These are phyloP conservation scores for Cyclocybe cylindracea DNA, from an alignment of 768 basidiomycete genomes.

Conservation along the genomic window DNA sequence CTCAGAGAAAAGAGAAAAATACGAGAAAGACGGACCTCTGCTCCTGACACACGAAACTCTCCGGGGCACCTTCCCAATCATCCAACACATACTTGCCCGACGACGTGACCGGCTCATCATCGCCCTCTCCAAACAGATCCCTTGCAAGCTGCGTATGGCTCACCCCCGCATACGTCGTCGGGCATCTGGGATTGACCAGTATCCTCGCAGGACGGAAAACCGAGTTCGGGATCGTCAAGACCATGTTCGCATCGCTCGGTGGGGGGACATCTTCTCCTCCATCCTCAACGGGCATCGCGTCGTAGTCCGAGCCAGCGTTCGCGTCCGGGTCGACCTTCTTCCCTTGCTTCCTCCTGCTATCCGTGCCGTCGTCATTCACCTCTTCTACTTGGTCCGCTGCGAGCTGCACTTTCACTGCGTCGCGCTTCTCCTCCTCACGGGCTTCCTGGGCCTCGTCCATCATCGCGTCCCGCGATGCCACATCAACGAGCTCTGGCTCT, in stretches of 20 bases:
- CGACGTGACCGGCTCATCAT: conserved; percentile 50
- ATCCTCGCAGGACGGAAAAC: conserved; percentile 89
- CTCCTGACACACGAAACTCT: conserved; percentile 98
- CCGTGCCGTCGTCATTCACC: conserved; percentile 32
- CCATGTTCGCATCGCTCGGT: conserved; percentile 34
- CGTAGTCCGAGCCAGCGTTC: conserved; percentile 85
- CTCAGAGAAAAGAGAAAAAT: conserved; percentile 1
- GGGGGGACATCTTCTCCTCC: conserved; percentile 44
- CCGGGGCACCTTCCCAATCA: conserved; percentile 96
- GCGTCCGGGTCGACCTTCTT: conserved; percentile 63
- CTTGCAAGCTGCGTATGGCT: conserved; percentile 94
- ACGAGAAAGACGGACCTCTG: conserved; percentile 55
- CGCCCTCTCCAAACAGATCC: conserved; percentile 88
- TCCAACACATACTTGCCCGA: conserved; percentile 81
- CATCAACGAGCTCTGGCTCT: conserved; percentile 31
- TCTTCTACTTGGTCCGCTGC: conserved; percentile 31
- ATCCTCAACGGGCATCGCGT: conserved; percentile 77
- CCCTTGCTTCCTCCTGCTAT: conserved; percentile 25
- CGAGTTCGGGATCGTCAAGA: conserved; percentile 79
- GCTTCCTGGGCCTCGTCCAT: conserved; percentile 21
- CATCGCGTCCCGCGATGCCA: conserved; percentile 32
- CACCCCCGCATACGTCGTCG: conserved; percentile 97
- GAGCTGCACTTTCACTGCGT: conserved; percentile 33
- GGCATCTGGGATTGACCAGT: conserved; percentile 93
- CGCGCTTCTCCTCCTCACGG: conserved; percentile 13